Evolutionary conservation across 805 yeast genomes (phyloP), one percentile per base, ranked within the genome.

Genomic region (Teunomyces pallodes): DNA sequence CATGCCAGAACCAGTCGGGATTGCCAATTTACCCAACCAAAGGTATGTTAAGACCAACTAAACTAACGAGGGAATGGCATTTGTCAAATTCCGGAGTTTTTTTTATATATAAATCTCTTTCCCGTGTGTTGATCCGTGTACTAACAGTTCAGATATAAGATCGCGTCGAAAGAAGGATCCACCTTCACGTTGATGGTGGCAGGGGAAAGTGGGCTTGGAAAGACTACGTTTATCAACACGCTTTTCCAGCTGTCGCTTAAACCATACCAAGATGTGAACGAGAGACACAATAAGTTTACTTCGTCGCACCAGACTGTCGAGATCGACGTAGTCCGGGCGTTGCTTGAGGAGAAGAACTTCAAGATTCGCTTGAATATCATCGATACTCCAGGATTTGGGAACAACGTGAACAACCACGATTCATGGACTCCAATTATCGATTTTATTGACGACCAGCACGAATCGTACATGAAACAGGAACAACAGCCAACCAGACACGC

Each of bases 381-480:
- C 58, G 97, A 90, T 67, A 89, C 97, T 1, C 96, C 96, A 7
- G 97, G 97, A 1, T 89, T 90, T 65, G 97, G 97, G 51, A 95
- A 89, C 64, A 87, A 86, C 65, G 86, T 90, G 54, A 86, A 90
- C 72, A 91, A 90, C 70, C 79, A 78, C 60, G 85, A 86, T 64
- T 78, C 94, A 40, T 90, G 96, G 95, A 85, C 84, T 50, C 90
- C 96, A 33, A 80, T 90, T 57, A 76, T 87, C 51, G 96, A 89
- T 66, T 91, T 89, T 66, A 82, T 91, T 53, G 96, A 90, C 66
- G 95, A 89, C 63, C 97, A 90, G 72, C 94, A 89, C 62, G 90
- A 86, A 60, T 78, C 86, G 20, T 90, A 71, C 65, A 86, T 90
- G 92, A 87, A 87, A 65, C 96, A 88, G 66, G 97, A 90, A 64